Base-by-base conservation (phyloP, 208 protist genomes). In the Trypanosoma melophagium region DNA sequence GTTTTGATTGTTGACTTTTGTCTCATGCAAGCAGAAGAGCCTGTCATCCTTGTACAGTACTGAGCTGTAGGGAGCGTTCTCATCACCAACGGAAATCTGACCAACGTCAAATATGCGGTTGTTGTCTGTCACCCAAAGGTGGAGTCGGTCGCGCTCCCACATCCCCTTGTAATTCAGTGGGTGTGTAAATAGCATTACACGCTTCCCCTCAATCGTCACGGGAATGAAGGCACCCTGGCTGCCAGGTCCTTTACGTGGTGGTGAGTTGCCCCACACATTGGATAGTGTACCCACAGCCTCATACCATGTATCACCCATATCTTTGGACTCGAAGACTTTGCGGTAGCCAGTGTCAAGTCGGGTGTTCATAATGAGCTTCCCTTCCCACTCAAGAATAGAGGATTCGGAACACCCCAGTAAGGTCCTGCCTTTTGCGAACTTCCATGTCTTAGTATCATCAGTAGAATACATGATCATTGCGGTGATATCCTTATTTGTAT, bases 261-360 rank as follows among this genome's bases (percentile, higher is more conserved):
- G 52, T 59, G 31, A 51, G 17, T 51, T 68, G n/a, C 31, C 51
- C 49, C 49, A 47, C 9, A 47, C 42, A 14, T 8, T 2, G 13
- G 14, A 63, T 1, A 22, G 16, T 19, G 14, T 22, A 63, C n/a
- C 28, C 0, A 51, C 14, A 17, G 49, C 38, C 16, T 68, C 62
- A 10, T 17, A 42, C 62, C 62, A 68, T n/a, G 51, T 59, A 17
- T 7, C 24, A 1, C 62, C 62, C 62, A 68, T 68, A 24, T 68
- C 62, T 45, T 7, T 31, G 3, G 51, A 60, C 49, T 57, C 62
- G 52, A 35, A 68, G 31, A 59, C 62, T 28, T 51, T 60, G 13
- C 35, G 52, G 22, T 40, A 66, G 7, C 60, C 50, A 35, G 3
- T 16, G 13, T 68, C 62, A 2, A 9, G 19, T 8, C 31, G 8